Evolutionary conservation across 305 asterid species (phyloP).

Genomic region (Coffea humblotiana): DNA sequence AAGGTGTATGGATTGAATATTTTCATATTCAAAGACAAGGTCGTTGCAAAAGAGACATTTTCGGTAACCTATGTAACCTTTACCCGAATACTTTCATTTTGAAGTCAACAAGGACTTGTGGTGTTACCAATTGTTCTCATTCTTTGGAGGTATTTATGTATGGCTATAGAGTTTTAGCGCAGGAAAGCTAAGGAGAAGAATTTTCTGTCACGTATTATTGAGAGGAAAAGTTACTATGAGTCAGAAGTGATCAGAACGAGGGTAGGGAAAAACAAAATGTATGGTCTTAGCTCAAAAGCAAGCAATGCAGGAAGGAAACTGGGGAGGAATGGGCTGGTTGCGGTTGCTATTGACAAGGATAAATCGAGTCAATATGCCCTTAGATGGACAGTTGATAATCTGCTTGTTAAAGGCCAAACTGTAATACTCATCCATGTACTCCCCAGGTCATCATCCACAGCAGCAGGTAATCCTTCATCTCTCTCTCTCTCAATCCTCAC

Average conservation of each 20-base stretch:
- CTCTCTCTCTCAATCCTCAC: background rate
- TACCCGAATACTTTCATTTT: background rate
- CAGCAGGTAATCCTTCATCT: constrained; percentile 32
- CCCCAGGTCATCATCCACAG: constrained; percentile 25
- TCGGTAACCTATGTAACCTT: background rate
- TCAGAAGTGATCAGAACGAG: too few relatives aligned
- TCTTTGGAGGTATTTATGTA: background rate
- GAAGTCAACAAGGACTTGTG: constrained; percentile 3
- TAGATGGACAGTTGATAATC: constrained; percentile 66
- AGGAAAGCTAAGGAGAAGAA: background rate
- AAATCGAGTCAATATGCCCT: constrained; percentile 77
- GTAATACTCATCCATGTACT: constrained; percentile 71
- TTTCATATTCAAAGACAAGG: background rate
- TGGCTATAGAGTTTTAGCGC: background rate
- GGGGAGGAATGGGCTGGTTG: constrained; percentile 61
- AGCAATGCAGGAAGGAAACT: constrained; percentile 25
- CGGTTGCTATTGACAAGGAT: constrained; percentile 74
- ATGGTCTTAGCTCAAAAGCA: constrained; percentile 44
- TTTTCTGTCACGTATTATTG: background rate
- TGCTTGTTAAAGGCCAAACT: constrained; percentile 62
- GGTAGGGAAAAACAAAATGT: constrained; percentile 35
- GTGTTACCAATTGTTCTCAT: background rate
- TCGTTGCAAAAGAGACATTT: background rate
- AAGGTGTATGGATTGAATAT: background rate
- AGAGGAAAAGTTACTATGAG: background rate